Evolutionary conservation across 1,284 basidiomycete genomes (phyloP).

Genomic region (Ganoderma lucidum): DNA sequence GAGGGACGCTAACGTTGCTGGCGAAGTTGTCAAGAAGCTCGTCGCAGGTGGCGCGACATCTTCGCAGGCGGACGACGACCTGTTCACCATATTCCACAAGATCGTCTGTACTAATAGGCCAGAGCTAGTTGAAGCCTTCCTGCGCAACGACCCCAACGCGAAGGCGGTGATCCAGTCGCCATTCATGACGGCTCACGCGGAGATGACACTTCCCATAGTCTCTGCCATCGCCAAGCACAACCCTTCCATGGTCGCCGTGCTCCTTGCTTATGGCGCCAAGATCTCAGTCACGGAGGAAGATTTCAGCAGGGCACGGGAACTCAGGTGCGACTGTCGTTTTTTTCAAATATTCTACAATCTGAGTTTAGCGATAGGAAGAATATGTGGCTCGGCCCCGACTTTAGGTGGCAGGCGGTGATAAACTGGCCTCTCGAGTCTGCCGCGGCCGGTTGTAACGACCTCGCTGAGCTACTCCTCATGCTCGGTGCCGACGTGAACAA

Average conservation of each 20-base stretch:
- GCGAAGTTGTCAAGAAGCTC: conserved; percentile 53
- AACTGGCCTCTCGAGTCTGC: conserved; percentile 53
- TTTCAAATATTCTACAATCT: neutral
- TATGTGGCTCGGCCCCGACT: neutral
- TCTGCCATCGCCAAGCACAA: conserved; percentile 44
- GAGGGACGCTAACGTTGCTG: conserved; percentile 52
- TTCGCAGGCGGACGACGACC: conserved; percentile 53
- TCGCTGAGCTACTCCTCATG: conserved; percentile 51
- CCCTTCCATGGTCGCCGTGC: conserved; percentile 48
- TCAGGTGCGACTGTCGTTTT: conserved; percentile 29
- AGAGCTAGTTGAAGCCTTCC: conserved; percentile 53
- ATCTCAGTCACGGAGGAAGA: conserved; percentile 44
- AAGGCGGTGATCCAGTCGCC: conserved; percentile 56
- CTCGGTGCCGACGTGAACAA: conserved; percentile 53
- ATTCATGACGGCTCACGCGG: conserved; percentile 28
- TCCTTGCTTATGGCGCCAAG: conserved; percentile 53
- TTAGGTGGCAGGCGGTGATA: conserved; percentile 19
- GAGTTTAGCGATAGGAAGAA: conserved; percentile 7
- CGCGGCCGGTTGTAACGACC: conserved; percentile 47
- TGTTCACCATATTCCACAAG: conserved; percentile 58
- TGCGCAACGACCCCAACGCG: conserved; percentile 58
- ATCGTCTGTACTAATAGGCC: conserved; percentile 49
- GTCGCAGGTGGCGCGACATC: conserved; percentile 56
- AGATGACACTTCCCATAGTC: conserved; percentile 46
- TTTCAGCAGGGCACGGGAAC: conserved; percentile 38